Base-by-base conservation (phyloP, 2,329 filamentous ascomycete genomes). In the Graphilbum fragrans region DNA sequence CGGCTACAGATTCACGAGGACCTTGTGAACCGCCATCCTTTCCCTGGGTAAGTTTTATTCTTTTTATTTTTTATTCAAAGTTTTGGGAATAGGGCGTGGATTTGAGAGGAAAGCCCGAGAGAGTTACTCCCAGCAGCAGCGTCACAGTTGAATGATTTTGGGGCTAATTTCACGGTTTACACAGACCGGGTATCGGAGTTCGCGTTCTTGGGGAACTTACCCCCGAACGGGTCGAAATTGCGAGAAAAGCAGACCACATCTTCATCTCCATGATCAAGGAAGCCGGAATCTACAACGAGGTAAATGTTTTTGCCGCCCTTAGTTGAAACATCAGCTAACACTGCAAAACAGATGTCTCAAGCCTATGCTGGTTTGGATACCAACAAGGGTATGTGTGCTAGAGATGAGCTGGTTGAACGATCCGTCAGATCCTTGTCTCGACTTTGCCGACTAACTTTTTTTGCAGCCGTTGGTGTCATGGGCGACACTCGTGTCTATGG, bases 141-240 rank as follows among this genome's bases (percentile, higher is more conserved):
- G n/a, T n/a, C n/a, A n/a, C n/a, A n/a, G n/a, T n/a, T n/a, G n/a
- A n/a, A n/a, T n/a, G n/a, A n/a, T n/a, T n/a, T n/a, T n/a, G n/a
- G n/a, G n/a, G 14, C 29, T 32, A 16, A 32, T 32, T 11, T 32
- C 17, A 11, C 5, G 17, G 5, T 16, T 5, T 16, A 32, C 36
- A 38, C n/a, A n/a, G 55, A 18, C 61, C 67, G 0, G 72, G 63
- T 39, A 77, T 93, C 46, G 86, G 74, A 14, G 83, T 92, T 50
- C 73, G 85, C 41, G 81, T 94, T 45, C 66, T 94, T 1, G 88
- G 88, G 29, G 87, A 93, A 51, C 80, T 94, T 14, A 94, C 85
- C 1, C 71, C 69, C 2, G 82, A 88, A 56, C 75, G 82, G 34
- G 81, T 94, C 16, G 75, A 77, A 42, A 92, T 94, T 48, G 85